Base-by-base conservation (phyloP, 192 early-diverging fungal genomes). In the Backusella liffmaniae region DNA sequence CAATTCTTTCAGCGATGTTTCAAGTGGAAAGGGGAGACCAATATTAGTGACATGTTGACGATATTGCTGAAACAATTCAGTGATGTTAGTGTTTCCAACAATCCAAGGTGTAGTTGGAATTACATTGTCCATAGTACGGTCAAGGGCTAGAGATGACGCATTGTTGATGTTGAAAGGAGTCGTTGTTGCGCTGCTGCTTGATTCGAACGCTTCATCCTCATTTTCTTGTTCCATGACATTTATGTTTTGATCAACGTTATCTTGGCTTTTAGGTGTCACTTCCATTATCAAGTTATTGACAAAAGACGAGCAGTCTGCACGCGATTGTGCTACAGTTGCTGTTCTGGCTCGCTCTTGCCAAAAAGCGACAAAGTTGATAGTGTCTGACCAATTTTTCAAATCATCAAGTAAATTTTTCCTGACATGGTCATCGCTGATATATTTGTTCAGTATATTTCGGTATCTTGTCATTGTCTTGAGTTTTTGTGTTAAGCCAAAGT, bases 131-230 rank as follows among this genome's bases (percentile, higher is more conserved):
- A 72, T 30, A 72, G 41, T 71, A 71, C 44, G 4, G 41, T 71
- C 69, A 71, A 71, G 44, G 44, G 41, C 5, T 71, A 13, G 69
- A 71, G 41, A 71, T 71, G 41, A 71, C 2, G 29, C 69, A 71
- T 51, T 71, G 13, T 71, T 71, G 44, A 15, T 13, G 13, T 51
- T 71, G 29, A 71, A 71, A 71, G 26, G 29, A 71, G 69, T 18
- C 69, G 13, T 71, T 67, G 66, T n/a, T 71, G 69, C 41, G 69
- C 69, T 71, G 12, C 69, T 71, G n/a, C 70, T 32, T 71, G 70
- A 71, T 71, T 71, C 69, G 1, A 51, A 16, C 26, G 42, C 41
- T 71, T 71, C 70, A 51, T 0, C 29, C 0, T 44, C 68, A 70
- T 44, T 70, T 70, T 42, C 41, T 70, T 70, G 68, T 70, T 70